Evolutionary conservation across 75 land plant species (phyloP), one percentile per base, ranked within the genome.

Genomic region (Gnetum montanum): DNA sequence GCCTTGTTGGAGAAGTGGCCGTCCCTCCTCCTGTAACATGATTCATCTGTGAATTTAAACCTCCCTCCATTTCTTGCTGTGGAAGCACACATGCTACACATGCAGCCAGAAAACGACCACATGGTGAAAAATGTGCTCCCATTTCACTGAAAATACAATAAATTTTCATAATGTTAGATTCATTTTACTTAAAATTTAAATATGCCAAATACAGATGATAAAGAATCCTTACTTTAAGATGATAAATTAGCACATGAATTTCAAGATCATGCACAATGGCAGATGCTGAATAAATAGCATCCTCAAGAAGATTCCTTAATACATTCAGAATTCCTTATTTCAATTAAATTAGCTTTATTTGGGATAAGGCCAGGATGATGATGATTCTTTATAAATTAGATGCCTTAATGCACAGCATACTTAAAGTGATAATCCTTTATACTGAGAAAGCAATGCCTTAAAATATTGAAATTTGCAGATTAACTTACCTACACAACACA

Each of bases 91-190:
- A 90, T 37, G 96, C 96, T 53, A 90, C 96, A 82, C 96, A 90
- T 19, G 86, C 96, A 23, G 90, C 96, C 47, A 90, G 67, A 59
- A 68, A 90, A 48, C 86, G 72, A 30, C 96, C 96, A 71, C 96
- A 90, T 13, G 96, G 96, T 27, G 96, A 90, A 74, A 90, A 85
- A 67, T 90, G 90, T 29, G 96, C 85, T 33, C 96, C 96, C 96
- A 90, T 90, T 64, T 90, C 96, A 80, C 96, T 90, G 86, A 44
- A 15, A 41, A 3, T 41, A 41, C 43, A 15, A 15, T 15, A 41
- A n/a, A n/a, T n/a, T n/a, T 19, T n/a, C n/a, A n/a, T n/a, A n/a
- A n/a, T n/a, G n/a, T n/a, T n/a, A n/a, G n/a, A n/a, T n/a, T n/a
- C n/a, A n/a, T n/a, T n/a, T n/a, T n/a, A n/a, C n/a, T n/a, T n/a